These are phyloP conservation scores for Clarkia xantiana DNA, from an alignment of 345 rosid species.

Conservation along the genomic window DNA sequence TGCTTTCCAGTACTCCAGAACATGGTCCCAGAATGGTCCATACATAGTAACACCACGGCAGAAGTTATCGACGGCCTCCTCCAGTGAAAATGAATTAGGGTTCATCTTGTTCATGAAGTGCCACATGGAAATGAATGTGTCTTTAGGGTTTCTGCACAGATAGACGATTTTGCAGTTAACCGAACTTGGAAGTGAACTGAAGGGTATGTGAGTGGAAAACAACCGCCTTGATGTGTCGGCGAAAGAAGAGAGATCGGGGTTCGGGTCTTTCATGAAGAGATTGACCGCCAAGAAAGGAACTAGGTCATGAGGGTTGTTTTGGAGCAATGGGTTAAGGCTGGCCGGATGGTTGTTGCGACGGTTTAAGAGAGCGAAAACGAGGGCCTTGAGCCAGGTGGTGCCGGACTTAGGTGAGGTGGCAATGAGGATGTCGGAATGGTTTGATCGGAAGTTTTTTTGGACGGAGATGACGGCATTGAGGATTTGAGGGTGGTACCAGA, in stretches of 20 bases:
- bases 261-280: background rate
- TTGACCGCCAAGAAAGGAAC: no score
- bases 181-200: conserved; percentile 5
- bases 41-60: conserved; percentile 1
- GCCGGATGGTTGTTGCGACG: no score
- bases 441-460: conserved; percentile 2
- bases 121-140: conserved; percentile 8
- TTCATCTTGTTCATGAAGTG: background rate
- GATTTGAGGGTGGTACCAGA: background rate
- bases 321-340: no score
- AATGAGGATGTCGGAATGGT: conserved; percentile 1
- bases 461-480: background rate
- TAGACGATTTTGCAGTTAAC: conserved; percentile 8
- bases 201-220: no score
- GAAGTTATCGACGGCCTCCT: no score
- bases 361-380: no score
- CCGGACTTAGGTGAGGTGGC: conserved; percentile 2
- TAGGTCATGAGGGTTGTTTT: no score
- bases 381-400: no score
- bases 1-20: conserved; percentile 5
- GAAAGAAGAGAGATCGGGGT: conserved; percentile 9
- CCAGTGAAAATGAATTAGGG: background rate
- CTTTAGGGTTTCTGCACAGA: conserved; percentile 10
- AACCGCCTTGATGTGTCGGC: conserved; percentile 4
- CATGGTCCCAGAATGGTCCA: conserved; percentile 11